phyloP scores from a whole-genome alignment of 148 eudicot species.

The Vaccinium macrocarpon region DNA sequence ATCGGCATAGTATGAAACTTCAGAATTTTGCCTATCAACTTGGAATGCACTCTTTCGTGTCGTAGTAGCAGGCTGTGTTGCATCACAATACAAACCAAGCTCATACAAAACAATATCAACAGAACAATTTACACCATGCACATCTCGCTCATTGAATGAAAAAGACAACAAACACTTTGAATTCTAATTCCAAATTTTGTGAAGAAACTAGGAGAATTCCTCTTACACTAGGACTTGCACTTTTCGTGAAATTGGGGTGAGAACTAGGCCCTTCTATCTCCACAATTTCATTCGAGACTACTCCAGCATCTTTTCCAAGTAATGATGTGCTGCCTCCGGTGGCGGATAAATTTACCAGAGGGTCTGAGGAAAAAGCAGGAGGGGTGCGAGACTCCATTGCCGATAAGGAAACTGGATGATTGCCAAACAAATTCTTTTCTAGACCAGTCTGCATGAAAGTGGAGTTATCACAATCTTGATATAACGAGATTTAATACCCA shows the following conservation, averaged over 20 bases:
- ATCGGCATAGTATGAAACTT: slow-evolving; percentile 79
- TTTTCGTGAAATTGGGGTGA: slow-evolving; percentile 53
- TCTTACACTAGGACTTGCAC: slow-evolving; percentile 86
- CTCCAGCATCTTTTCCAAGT: slow-evolving; percentile 25
- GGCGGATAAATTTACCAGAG: slow-evolving; percentile 45
- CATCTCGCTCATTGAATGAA: neutral
- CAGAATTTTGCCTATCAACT: slow-evolving; percentile 86
- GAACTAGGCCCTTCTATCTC: slow-evolving; percentile 67
- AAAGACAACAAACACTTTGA: neutral
- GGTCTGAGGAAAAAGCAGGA: slow-evolving; percentile 71
- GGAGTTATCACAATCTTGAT: neutral
- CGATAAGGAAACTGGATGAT: slow-evolving; percentile 61
- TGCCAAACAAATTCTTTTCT: slow-evolving; percentile 86
- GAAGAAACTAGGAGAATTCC: neutral
- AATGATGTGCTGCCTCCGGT: slow-evolving; percentile 22
- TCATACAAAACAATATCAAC: neutral
- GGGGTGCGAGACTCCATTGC: slow-evolving; percentile 50
- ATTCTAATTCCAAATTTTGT: neutral
- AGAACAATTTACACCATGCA: slow-evolving; percentile 7
- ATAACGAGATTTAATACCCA: neutral
- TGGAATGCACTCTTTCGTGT: slow-evolving; percentile 72
- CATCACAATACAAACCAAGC: slow-evolving; percentile 12
- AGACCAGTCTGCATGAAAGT: slow-evolving; percentile 71
- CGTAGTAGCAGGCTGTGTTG: slow-evolving; percentile 80
- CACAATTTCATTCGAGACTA: slow-evolving; percentile 44